Evolutionary conservation across 305 asterid genomes (phyloP).

Genomic region (Fraxinus paxiana): DNA sequence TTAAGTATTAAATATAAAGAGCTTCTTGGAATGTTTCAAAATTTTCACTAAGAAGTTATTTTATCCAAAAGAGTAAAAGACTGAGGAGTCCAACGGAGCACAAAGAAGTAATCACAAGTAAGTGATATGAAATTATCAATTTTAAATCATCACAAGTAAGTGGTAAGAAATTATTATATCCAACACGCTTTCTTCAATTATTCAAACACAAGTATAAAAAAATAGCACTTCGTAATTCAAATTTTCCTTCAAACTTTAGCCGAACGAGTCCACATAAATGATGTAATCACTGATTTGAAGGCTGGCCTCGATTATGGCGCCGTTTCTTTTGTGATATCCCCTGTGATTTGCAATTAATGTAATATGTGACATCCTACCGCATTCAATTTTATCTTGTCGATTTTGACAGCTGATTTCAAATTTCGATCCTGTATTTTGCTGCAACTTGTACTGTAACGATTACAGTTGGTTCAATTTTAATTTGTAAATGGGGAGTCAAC

Average conservation of each 20-base stretch:
- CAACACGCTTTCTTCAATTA: not conserved
- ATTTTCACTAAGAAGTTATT: too few relatives aligned
- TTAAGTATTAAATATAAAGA: too few relatives aligned
- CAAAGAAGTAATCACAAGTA: too few relatives aligned
- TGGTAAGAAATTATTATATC: not conserved
- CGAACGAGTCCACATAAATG: not conserved
- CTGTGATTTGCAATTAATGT: not conserved
- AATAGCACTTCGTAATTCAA: not conserved
- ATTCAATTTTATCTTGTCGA: not conserved
- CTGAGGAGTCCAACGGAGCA: too few relatives aligned
- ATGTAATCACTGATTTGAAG: not conserved
- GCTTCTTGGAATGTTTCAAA: too few relatives aligned
- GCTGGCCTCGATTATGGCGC: not conserved
- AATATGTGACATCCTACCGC: not conserved
- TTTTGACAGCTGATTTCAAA: not conserved
- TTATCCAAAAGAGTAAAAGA: too few relatives aligned
- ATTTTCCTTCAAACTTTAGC: not conserved
- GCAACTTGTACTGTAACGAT: not conserved
- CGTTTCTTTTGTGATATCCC: not conserved
- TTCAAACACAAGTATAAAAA: not conserved
- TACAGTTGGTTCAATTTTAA: not conserved
- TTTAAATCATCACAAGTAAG: too few relatives aligned
- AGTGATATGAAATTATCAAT: not conserved
- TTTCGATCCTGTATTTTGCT: not conserved
- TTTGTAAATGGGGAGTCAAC: not conserved